These are phyloP conservation scores for Sarcocystis neurona DNA, from an alignment of 169 alveolate species.

Conservation along the genomic window DNA sequence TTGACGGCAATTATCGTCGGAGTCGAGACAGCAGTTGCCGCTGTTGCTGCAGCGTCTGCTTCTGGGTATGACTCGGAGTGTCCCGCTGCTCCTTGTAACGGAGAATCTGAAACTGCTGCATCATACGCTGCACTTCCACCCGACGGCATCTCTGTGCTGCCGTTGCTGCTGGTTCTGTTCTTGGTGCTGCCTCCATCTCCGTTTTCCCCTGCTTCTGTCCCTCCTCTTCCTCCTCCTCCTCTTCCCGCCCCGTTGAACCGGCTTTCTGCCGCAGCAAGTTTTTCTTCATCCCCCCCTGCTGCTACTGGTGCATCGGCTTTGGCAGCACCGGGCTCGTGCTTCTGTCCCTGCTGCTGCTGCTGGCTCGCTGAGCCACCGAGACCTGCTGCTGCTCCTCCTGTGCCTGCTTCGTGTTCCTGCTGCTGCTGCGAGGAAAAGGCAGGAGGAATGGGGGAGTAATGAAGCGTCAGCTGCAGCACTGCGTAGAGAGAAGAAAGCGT, in stretches of 20 bases:
- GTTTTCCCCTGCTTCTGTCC: not conserved
- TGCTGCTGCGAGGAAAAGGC: constrained; percentile 21
- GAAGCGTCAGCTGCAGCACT: constrained; percentile 50
- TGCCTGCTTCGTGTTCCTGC: not conserved
- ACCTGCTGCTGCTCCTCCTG: not conserved
- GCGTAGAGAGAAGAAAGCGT: constrained; percentile 23
- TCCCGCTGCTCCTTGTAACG: too few species aligned
- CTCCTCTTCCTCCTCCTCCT: constrained; percentile 16
- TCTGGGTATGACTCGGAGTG: too few species aligned
- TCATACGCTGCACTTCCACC: too few species aligned
- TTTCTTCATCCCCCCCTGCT: not conserved
- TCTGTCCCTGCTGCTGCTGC: not conserved
- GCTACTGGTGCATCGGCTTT: not conserved
- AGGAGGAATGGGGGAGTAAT: constrained; percentile 11
- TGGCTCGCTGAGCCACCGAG: not conserved
- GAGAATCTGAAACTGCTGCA: too few species aligned
- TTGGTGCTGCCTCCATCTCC: not conserved
- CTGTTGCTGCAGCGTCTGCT: too few species aligned
- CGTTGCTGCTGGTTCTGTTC: too few species aligned
- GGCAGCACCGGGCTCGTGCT: too few species aligned
- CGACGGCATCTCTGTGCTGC: too few species aligned
- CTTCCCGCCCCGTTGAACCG: not conserved
- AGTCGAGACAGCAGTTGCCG: too few species aligned
- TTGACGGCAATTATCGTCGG: too few species aligned
- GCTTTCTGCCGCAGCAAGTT: not conserved